Base-by-base conservation (phyloP, 1,284 basidiomycete genomes). In the Xerocomus minutiporus region DNA sequence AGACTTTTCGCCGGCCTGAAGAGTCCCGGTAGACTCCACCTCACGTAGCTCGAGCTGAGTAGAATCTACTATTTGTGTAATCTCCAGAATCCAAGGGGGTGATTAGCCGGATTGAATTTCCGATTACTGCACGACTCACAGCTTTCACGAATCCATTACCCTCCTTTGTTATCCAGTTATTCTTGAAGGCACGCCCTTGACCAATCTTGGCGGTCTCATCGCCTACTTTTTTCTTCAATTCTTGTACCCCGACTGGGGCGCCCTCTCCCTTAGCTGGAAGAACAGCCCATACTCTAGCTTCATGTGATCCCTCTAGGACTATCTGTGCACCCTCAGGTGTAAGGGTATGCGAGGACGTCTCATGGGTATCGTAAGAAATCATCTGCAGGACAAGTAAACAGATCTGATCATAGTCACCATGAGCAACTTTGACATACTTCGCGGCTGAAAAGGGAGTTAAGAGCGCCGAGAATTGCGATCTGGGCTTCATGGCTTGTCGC, bases 101-200 rank as follows among this genome's bases (percentile, higher is more conserved):
- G 13, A 41, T 39, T 52, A 34, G 47, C 25, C 11, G 8, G 34
- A 28, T 20, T 36, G 31, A n/a, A 9, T 29, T 15, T 43, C 26
- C 34, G 17, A 5, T 51, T 5, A 29, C 48, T 31, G 47, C 8
- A 35, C 15, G 39, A 79, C 90, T 61, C 52, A 95, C 93, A 55
- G 86, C 75, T 72, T 89, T 88, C 50, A 97, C 84, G 56, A 97
- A 84, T 20, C 93, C 91, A 59, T 84, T 82, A 4, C 91, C 91
- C 59, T 96, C 90, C 72, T 98, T 98, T 29, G 79, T 81, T 59
- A 98, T 93, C 95, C 97, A 99, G 60, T 91, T 92, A 66, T 91
- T 96, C 75, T 95, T 97, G 82, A 99, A 97, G 23, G 96, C 97
- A 58, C 91, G 84, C 28, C 88, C 88, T 72, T 99, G 97, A 3